Conservation (phyloP, 2,329 filamentous ascomycete genomes). For the Falciphora oryzae region DNA sequence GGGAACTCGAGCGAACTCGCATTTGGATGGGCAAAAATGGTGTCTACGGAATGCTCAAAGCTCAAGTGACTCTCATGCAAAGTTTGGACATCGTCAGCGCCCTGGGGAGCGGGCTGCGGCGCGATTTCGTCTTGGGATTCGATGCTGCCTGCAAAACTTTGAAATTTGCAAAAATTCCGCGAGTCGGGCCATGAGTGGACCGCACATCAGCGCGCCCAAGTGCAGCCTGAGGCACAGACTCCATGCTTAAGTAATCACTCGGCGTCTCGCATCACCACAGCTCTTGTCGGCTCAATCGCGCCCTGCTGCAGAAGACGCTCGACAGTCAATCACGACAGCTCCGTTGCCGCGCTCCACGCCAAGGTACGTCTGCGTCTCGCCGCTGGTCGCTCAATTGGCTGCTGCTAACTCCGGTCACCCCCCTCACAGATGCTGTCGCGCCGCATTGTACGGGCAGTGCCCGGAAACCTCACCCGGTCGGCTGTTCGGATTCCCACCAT, state of each 20-base stretch:
- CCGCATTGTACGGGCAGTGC: constrained; percentile 35
- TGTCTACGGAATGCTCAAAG: constrained; percentile 45
- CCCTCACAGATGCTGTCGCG: constrained; percentile 51
- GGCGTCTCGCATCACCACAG: constrained; percentile 8
- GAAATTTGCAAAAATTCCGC: constrained; percentile 28
- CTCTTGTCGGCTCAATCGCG: neutral
- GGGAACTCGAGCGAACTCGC: constrained; percentile 50
- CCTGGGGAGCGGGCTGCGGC: constrained; percentile 40
- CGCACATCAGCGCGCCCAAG: constrained; percentile 8
- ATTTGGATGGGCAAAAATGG: constrained; percentile 52
- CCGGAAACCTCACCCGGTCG: constrained; percentile 15
- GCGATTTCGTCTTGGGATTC: constrained; percentile 36
- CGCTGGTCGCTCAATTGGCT: constrained; percentile 4
- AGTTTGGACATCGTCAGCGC: constrained; percentile 51
- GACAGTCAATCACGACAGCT: constrained; percentile 8
- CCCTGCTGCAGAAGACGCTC: constrained; percentile 4
- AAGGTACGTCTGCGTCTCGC: constrained; percentile 11
- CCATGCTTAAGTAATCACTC: constrained; percentile 11
- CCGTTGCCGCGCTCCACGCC: constrained; percentile 11
- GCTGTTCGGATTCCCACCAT: constrained; percentile 42
- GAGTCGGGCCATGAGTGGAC: constrained; percentile 4
- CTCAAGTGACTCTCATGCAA: constrained; percentile 39
- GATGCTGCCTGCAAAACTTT: constrained; percentile 45
- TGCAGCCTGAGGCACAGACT: constrained; percentile 15
- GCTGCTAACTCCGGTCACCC: constrained; percentile 4